phyloP scores from a whole-genome alignment of 306 rosid genomes.

The Castanea crenata region DNA sequence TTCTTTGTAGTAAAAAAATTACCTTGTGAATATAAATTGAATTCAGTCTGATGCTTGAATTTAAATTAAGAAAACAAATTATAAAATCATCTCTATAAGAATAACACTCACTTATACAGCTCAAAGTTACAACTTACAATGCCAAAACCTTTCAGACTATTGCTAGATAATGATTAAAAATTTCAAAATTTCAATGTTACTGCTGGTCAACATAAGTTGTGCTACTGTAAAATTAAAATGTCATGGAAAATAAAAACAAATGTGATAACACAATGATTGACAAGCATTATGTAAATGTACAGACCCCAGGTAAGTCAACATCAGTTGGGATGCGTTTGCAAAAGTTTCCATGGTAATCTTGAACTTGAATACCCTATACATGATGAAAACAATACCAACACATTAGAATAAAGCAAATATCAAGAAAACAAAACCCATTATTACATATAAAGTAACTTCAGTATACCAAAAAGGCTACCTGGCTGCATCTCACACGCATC shows the following conservation, averaged over 20 bases:
- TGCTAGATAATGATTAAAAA: neutral
- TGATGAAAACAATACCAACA: constrained; percentile 15
- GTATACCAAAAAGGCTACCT: constrained; percentile 47
- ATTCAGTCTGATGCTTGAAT: neutral
- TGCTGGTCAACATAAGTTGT: neutral
- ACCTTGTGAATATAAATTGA: neutral
- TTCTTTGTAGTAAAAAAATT: neutral
- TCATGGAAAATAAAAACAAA: neutral
- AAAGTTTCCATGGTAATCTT: constrained; percentile 86
- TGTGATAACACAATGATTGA: neutral
- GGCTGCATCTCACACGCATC: constrained; percentile 99
- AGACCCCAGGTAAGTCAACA: constrained; percentile 92
- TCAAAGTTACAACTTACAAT: neutral
- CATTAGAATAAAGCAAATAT: constrained; percentile 14
- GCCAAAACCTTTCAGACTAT: neutral
- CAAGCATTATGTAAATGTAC: constrained; percentile 39
- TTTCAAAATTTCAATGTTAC: neutral
- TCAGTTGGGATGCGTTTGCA: constrained; percentile 96
- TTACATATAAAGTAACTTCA: neutral
- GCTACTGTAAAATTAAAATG: neutral
- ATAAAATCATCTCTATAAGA: neutral
- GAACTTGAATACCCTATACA: constrained; percentile 91
- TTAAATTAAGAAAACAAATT: neutral
- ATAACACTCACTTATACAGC: neutral
- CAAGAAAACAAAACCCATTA: neutral